phyloP scores from a whole-genome alignment of 257 asterid genomes.

The Coffea eugenioides region DNA sequence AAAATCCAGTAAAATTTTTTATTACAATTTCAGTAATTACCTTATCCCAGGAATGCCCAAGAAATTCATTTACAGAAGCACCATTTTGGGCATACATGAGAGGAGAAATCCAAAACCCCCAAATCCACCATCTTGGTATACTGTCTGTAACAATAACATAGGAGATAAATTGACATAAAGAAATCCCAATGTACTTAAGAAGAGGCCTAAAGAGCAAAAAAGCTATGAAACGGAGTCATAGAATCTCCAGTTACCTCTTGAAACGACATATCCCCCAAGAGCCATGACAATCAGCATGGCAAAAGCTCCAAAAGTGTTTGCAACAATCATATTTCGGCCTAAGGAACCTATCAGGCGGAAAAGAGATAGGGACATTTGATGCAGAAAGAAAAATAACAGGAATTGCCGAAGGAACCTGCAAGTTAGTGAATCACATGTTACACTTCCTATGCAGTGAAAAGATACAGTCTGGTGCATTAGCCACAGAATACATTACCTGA shows the following conservation, averaged over 20 bases:
- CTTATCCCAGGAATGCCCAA: conserved; percentile 91
- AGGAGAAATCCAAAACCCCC: conserved; percentile 97
- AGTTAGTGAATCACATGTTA: conserved; percentile 8
- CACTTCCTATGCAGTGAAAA: background rate
- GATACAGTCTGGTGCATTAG: background rate
- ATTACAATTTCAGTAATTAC: conserved; percentile 33
- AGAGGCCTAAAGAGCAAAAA: background rate
- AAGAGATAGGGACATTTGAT: conserved; percentile 87
- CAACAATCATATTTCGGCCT: conserved; percentile 94
- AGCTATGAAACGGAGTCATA: background rate
- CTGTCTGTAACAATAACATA: conserved; percentile 55
- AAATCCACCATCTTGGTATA: conserved; percentile 94
- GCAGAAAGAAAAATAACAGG: conserved; percentile 77
- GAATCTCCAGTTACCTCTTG: conserved; percentile 62
- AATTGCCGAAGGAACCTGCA: conserved; percentile 82
- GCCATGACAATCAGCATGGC: conserved; percentile 92
- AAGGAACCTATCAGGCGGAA: conserved; percentile 90
- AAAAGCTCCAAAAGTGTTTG: conserved; percentile 96
- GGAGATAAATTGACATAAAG: conserved; percentile 13
- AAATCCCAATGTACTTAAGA: background rate
- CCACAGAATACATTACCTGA: conserved; percentile 43
- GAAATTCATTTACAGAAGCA: conserved; percentile 89
- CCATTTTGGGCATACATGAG: conserved; percentile 92
- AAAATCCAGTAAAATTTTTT: background rate
- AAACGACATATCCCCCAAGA: conserved; percentile 92